Evolutionary conservation across 495 filamentous ascomycete genomes (phyloP).

Genomic region (Podospora pseudocomata): DNA sequence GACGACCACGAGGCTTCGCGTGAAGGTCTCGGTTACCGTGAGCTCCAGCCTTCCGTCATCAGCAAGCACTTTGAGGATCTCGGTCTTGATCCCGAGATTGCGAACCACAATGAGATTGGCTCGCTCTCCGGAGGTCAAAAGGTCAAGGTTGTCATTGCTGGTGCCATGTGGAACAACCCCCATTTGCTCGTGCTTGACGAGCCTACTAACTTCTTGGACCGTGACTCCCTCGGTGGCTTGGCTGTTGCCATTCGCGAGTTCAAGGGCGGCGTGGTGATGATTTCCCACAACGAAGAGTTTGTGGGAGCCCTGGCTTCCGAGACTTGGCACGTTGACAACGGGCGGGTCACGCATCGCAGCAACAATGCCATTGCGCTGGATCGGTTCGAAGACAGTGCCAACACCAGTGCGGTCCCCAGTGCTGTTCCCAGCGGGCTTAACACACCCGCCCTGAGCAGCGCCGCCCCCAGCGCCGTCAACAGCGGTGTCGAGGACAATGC

Average conservation of each 20-base stretch:
- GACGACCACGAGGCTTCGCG: conserved; percentile 97
- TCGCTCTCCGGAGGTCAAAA: conserved; percentile 98
- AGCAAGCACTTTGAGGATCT: conserved; percentile 97
- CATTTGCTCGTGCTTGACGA: conserved; percentile 97
- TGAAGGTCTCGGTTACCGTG: conserved; percentile 92
- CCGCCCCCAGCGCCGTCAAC: conserved; percentile 64
- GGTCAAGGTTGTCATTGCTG: conserved; percentile 98
- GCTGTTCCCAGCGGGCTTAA: conserved; percentile 50
- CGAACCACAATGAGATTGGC: conserved; percentile 97
- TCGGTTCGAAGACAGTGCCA: conserved; percentile 70
- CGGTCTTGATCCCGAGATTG: conserved; percentile 93
- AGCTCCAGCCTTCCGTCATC: conserved; percentile 88
- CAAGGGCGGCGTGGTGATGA: conserved; percentile 97
- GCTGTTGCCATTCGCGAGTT: conserved; percentile 96
- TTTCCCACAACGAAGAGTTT: conserved; percentile 99
- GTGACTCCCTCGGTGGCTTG: conserved; percentile 91
- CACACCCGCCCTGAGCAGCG: conserved; percentile 35
- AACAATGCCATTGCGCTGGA: conserved; percentile 66
- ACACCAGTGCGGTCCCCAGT: conserved; percentile 40
- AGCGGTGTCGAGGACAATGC: conserved; percentile 72
- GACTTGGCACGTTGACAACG: conserved; percentile 90
- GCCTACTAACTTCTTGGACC: conserved; percentile 98
- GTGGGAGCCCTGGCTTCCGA: conserved; percentile 91
- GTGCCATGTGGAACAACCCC: conserved; percentile 98
- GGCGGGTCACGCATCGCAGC: conserved; percentile 79